These are phyloP conservation scores for Leccinum pachyderme DNA, from an alignment of 1,284 basidiomycete species.

Conservation along the genomic window DNA sequence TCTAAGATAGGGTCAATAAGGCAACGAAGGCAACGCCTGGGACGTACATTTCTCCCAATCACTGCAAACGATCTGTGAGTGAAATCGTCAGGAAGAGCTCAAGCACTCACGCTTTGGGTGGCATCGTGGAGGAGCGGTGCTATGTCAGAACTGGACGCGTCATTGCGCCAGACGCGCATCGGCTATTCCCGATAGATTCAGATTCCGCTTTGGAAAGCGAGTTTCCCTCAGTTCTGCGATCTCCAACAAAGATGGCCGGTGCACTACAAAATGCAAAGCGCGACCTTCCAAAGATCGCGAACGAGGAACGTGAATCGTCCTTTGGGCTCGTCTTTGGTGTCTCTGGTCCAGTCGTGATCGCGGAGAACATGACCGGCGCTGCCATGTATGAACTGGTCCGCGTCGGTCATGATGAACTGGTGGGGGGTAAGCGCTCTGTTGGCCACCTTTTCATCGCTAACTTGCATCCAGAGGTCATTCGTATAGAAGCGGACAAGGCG, in stretches of 20 bases:
- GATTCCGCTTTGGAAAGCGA: slow-evolving; percentile 31
- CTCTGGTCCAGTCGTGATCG: slow-evolving; percentile 95
- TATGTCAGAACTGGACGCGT: slow-evolving; percentile 31
- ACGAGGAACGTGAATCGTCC: slow-evolving; percentile 87
- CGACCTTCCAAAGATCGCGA: slow-evolving; percentile 80
- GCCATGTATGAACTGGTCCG: slow-evolving; percentile 98
- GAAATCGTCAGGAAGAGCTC: slow-evolving; percentile 3
- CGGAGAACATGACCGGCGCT: slow-evolving; percentile 93
- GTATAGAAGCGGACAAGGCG: slow-evolving; percentile 94
- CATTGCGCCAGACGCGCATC: slow-evolving; percentile 30
- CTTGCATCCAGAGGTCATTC: slow-evolving; percentile 79
- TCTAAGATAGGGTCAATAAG: slow-evolving; percentile 42
- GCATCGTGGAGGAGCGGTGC: slow-evolving; percentile 50
- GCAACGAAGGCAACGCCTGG: neutral
- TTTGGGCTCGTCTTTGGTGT: slow-evolving; percentile 94
- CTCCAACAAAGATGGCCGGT: slow-evolving; percentile 67
- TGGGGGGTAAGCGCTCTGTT: slow-evolving; percentile 63
- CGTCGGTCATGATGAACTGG: slow-evolving; percentile 96
- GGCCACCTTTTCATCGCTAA: slow-evolving; percentile 17
- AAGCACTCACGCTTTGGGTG: slow-evolving; percentile 73
- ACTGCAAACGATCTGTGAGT: slow-evolving; percentile 41
- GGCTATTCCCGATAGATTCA: slow-evolving; percentile 29
- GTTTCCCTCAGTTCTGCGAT: neutral
- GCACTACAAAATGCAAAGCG: slow-evolving; percentile 89
- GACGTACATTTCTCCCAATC: slow-evolving; percentile 95